These are phyloP conservation scores for Lithocarpus polystachyus DNA, from an alignment of 306 rosid genomes.

Conservation along the genomic window DNA sequence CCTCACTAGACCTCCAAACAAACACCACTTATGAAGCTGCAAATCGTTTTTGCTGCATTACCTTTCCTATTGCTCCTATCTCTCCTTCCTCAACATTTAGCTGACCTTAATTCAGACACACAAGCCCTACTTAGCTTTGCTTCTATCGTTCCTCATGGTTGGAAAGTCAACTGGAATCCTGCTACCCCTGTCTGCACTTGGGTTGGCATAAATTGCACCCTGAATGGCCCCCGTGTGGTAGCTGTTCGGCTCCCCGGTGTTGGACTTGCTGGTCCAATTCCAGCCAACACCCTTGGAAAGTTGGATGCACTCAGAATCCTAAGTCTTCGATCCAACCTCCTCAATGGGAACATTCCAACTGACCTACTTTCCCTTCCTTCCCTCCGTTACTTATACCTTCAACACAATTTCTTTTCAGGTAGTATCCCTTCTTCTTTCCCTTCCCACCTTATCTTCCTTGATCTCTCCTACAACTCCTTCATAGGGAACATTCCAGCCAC, in stretches of 20 bases:
- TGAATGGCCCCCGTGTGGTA: constrained; percentile 42
- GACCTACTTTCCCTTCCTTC: constrained; percentile 71
- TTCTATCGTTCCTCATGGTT: constrained; percentile 64
- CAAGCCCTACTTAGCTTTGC: constrained; percentile 79
- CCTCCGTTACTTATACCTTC: constrained; percentile 53
- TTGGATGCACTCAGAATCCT: constrained; percentile 54
- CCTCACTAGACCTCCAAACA: constrained; percentile 22
- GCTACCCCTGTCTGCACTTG: constrained; percentile 67
- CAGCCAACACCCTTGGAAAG: constrained; percentile 63
- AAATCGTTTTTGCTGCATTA: constrained; percentile 17
- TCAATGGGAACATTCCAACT: constrained; percentile 61
- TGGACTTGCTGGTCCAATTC: constrained; percentile 64
- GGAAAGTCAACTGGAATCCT: constrained; percentile 61
- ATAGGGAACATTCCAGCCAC: constrained; percentile 57
- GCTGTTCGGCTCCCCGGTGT: constrained; percentile 68
- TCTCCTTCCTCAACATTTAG: constrained; percentile 26
- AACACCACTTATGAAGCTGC: constrained; percentile 47
- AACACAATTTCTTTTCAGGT: constrained; percentile 67
- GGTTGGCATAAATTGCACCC: constrained; percentile 69
- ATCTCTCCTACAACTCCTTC: constrained; percentile 72
- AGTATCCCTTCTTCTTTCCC: constrained; percentile 49
- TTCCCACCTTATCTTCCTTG: constrained; percentile 51
- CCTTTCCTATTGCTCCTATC: constrained; percentile 33
- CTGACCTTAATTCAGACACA: constrained; percentile 70
- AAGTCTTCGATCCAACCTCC: constrained; percentile 74